Base-by-base conservation (phyloP, 2,329 filamentous ascomycete genomes). In the Bertia moriformis region DNA sequence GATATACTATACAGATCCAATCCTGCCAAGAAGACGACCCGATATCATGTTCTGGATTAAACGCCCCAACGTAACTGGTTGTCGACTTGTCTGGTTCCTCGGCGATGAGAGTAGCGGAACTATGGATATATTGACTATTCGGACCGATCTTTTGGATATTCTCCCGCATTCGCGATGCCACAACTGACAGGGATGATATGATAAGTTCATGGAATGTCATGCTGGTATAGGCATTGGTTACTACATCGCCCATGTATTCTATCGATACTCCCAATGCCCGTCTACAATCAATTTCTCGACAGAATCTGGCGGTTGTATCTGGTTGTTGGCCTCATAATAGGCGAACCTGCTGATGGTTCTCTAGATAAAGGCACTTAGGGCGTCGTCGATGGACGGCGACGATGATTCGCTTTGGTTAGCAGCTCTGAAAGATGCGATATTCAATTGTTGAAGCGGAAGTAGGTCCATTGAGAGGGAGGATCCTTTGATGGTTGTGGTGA, bases 161-260 rank as follows among this genome's bases (percentile, higher is more conserved):
- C 32, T 17, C 7, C 10, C 32, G 32, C 10, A 35, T 7, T 13
- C 7, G 12, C 15, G 32, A 7, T 7, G 32, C 32, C 15, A 35
- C 15, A 13, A 10, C 15, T 7, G 10, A 7, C 7, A 35, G 15
- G 10, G 32, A 18, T 7, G 32, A 13, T 7, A 10, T 13, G 7
- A 7, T 18, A 7, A 35, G 10, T 35, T 35, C 32, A 18, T 7
- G 10, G 12, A 35, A 35, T 13, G 32, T 35, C 12, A 35, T 14
- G 10, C 10, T 13, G 15, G 32, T 10, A 35, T 7, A 7, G 10
- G 32, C 15, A 7, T 14, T 35, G 10, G 17, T 17, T 7, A 35
- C 32, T 18, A 35, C 12, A 18, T 12, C 32, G 12, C 32, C 32
- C 32, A 35, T 35, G 32, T 35, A 35, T 17, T 35, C 32, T 35